Evolutionary conservation across 1,139 yeast species (phyloP), one percentile per base, ranked within the genome.

Genomic region (Tardiomyces blankii): DNA sequence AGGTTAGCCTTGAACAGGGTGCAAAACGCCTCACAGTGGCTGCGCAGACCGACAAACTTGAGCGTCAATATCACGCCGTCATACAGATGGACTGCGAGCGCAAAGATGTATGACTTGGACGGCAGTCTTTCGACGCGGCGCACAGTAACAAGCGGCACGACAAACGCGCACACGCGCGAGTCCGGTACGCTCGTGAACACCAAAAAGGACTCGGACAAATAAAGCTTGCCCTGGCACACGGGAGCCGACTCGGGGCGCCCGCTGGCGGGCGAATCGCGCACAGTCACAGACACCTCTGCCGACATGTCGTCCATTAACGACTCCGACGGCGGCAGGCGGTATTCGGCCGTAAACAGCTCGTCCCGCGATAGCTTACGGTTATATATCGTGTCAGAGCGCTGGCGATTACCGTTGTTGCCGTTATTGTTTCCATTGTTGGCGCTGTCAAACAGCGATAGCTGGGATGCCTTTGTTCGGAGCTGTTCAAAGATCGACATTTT

Each of bases 91-190:
- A 89, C 66, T n/a, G 79, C 68, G 21, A 91, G 69, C 1, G 94
- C 88, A 65, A 87, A 85, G n/a, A 85, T 81, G 59, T 80, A 83
- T 1, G 85, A 74, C 47, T 78, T 74, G 2, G 87, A 74, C 2
- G 93, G 91, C 25, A 87, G 71, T 46, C 97, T 71, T 61, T 91
- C 96, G 23, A 91, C 94, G 52, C 88, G 81, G 58, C 84, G 80
- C 35, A 93, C 68, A 1, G 95, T 77, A 8, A 91, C 78, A 42
- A 91, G 66, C 51, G 93, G 94, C 42, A 91, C 58, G 1, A 74
- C 73, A 58, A 89, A 77, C 9, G 78, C 73, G 58, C 93, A 84
- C 47, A 80, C 76, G 48, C 80, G 73, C 41, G 73, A 70, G 58
- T 87, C 94, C 52, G 77, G 78, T 3, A 77, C 74, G 56, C 86